phyloP scores from a whole-genome alignment of 768 basidiomycete genomes.

The Tricholoma bakamatsutake region DNA sequence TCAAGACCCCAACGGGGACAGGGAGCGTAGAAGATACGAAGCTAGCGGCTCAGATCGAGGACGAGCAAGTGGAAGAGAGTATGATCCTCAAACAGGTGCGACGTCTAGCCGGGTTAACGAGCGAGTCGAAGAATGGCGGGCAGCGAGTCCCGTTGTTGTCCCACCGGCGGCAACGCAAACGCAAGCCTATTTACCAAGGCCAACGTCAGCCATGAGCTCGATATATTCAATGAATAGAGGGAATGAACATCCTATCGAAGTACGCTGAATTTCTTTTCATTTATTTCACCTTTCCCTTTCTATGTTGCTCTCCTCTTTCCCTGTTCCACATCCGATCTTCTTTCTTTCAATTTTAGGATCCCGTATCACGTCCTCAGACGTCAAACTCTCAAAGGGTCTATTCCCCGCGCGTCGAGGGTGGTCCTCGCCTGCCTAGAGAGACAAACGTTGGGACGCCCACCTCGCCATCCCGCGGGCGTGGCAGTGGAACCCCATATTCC shows the following conservation, averaged over 20 bases:
- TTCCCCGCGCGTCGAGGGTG: slow-evolving; percentile 8
- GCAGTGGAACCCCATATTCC: neutral
- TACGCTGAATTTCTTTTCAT: slow-evolving; percentile 6
- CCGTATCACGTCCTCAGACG: neutral
- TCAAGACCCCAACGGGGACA: slow-evolving; percentile 3
- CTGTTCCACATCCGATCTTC: neutral
- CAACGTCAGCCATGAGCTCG: neutral
- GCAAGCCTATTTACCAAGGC: neutral
- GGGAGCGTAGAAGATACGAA: neutral
- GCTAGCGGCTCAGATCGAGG: neutral
- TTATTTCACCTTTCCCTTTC: neutral
- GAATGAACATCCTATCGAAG: neutral
- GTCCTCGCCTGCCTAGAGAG: slow-evolving; percentile 27
- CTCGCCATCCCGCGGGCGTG: neutral
- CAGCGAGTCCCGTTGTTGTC: slow-evolving; percentile 20
- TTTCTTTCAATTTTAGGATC: neutral
- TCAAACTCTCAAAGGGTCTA: slow-evolving; percentile 1
- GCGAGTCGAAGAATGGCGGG: slow-evolving; percentile 26
- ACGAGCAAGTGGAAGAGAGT: neutral
- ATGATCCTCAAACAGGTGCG: neutral
- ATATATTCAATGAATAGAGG: neutral
- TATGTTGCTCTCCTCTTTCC: neutral
- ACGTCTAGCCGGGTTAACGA: neutral
- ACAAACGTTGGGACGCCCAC: slow-evolving; percentile 17
- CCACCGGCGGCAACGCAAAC: slow-evolving; percentile 8